Percentiles rank a stretch among this genome's conserved stretches.
Evolutionary conservation across 1,284 basidiomycete genomes (phyloP).

Genomic region (Schizophyllum amplum): DNA sequence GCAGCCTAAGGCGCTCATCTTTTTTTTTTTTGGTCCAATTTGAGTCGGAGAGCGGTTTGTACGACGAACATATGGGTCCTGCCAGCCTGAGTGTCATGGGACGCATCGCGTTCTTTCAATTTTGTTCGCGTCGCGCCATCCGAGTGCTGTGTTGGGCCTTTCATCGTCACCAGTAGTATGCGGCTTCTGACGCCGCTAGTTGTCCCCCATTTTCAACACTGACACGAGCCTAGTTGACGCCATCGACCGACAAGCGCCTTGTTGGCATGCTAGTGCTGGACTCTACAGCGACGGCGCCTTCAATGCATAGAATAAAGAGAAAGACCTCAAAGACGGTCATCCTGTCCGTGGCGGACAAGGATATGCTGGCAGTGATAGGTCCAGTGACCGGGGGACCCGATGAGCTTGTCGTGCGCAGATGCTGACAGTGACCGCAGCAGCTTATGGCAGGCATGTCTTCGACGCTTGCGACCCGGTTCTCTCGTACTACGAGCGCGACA

Average conservation of each 20-base stretch:
- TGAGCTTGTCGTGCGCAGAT: conserved; percentile 6
- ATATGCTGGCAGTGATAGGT: conserved; percentile 77
- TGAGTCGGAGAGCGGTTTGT: too few species aligned
- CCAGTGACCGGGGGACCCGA: conserved; percentile 52
- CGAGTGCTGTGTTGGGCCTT: too few species aligned
- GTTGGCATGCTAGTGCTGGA: conserved; percentile 60
- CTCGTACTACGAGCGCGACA: conserved; percentile 55
- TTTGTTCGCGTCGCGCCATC: too few species aligned
- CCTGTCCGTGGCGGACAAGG: conserved; percentile 66
- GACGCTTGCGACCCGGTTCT: conserved; percentile 62
- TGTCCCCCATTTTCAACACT: background rate
- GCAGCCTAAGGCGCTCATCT: too few species aligned
- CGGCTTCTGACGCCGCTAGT: background rate
- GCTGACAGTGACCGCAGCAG: conserved; percentile 33
- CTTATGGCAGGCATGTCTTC: conserved; percentile 78
- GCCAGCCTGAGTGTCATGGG: background rate
- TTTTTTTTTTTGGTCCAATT: too few species aligned
- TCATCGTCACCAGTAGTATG: too few species aligned
- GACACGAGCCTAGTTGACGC: conserved; percentile 52
- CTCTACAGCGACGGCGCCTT: conserved; percentile 36
- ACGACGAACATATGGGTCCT: background rate
- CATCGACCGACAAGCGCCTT: conserved; percentile 75
- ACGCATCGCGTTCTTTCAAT: too few species aligned
- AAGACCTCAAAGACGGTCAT: conserved; percentile 42
- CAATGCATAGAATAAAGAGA: conserved; percentile 36